Evolutionary conservation across 1,284 basidiomycete genomes (phyloP).

Genomic region (Agaricales sp.): DNA sequence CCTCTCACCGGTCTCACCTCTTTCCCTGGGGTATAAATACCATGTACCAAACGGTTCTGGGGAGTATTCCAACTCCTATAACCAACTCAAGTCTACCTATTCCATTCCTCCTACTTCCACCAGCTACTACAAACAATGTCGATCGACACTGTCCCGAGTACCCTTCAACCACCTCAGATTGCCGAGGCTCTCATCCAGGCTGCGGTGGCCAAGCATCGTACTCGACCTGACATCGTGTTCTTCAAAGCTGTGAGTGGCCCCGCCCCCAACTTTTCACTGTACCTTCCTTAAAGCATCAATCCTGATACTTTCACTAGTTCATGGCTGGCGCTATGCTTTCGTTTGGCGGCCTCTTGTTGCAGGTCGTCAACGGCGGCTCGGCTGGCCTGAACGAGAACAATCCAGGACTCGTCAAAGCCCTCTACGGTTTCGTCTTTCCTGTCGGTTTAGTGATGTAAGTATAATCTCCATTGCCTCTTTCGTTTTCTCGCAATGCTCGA

Average conservation of each 20-base stretch:
- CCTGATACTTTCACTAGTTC: slow-evolving; percentile 28
- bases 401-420: slow-evolving; percentile 56
- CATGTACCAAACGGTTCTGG: too few relatives aligned
- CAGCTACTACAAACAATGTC: too few relatives aligned
- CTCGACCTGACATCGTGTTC: slow-evolving; percentile 49
- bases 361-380: slow-evolving; percentile 53
- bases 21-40: too few relatives aligned
- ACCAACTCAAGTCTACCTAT: too few relatives aligned
- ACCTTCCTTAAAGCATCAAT: background rate
- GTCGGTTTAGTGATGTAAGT: slow-evolving; percentile 65
- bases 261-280: too few relatives aligned
- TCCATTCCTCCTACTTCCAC: too few relatives aligned
- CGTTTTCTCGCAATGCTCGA: too few relatives aligned
- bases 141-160: slow-evolving; percentile 26
- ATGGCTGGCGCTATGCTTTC: slow-evolving; percentile 62
- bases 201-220: slow-evolving; percentile 56
- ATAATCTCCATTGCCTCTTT: background rate
- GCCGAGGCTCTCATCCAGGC: slow-evolving; percentile 45
- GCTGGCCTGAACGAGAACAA: slow-evolving; percentile 36
- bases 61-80: too few relatives aligned
- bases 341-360: slow-evolving; percentile 54
- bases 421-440: slow-evolving; percentile 61
- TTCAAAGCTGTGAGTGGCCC: slow-evolving; percentile 57
- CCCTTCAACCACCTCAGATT: slow-evolving; percentile 50
- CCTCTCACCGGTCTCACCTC: too few relatives aligned